A percentile compares a stretch with the other conserved stretches of the same genome.
Evolutionary conservation across 2,329 filamentous ascomycete species (phyloP).

Genomic region (Trichophyton verrucosum): DNA sequence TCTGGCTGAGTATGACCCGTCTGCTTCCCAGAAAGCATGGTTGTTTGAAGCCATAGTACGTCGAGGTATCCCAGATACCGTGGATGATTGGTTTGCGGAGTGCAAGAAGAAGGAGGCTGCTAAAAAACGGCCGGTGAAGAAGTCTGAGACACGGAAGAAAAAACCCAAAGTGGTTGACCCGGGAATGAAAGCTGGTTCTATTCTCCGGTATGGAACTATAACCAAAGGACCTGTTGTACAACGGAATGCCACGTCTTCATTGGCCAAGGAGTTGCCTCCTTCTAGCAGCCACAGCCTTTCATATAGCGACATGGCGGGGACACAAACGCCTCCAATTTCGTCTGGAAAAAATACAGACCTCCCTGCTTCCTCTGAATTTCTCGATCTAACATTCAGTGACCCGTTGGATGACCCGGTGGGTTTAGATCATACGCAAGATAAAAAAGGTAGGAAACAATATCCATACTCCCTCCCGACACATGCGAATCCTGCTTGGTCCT

Average conservation of each 20-base stretch:
- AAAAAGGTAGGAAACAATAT: not conserved
- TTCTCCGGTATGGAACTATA: slow-evolving; percentile 30
- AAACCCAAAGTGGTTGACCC: slow-evolving; percentile 25
- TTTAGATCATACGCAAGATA: too few relatives aligned
- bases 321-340: not conserved
- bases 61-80: slow-evolving; percentile 51
- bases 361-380: not conserved
- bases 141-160: slow-evolving; percentile 24
- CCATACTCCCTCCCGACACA: not conserved
- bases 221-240: slow-evolving; percentile 19
- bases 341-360: not conserved
- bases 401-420: not conserved
- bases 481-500: not conserved
- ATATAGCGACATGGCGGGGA: not conserved
- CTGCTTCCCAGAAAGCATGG: slow-evolving; percentile 54
- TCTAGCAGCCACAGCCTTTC: not conserved
- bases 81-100: slow-evolving; percentile 51
- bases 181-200: slow-evolving; percentile 30
- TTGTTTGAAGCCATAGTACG: slow-evolving; percentile 52
- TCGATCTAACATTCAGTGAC: not conserved
- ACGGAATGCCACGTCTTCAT: not conserved
- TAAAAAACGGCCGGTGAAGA: slow-evolving; percentile 19
- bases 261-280: not conserved
- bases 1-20: slow-evolving; percentile 47
- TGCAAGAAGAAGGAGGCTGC: slow-evolving; percentile 21